Base-by-base conservation (phyloP, 371 early-diverging fungal species). In the Thermomucor indicae-seudaticae region DNA sequence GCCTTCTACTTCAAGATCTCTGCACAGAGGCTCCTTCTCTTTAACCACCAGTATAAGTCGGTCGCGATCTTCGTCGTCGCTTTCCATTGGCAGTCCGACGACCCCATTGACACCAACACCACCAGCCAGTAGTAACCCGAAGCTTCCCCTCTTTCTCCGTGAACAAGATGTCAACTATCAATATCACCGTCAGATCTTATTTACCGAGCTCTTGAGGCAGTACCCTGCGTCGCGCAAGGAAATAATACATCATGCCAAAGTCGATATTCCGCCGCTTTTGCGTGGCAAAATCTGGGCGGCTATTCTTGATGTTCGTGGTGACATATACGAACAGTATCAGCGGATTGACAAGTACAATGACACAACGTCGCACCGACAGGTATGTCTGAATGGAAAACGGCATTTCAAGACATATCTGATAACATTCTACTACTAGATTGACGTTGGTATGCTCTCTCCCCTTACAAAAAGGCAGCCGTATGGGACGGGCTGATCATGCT, bases 251-350 rank as follows among this genome's bases (percentile, higher is more conserved):
- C 91, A 90, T 55, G 83, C 89, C 11, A 79, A 81, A 48, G 69
- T 78, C 1, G 92, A 88, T 58, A 84, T 90, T 20, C 90, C 92
- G 6, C 86, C 89, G 0, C 39, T 85, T 12, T 43, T 90, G 38
- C 75, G 92, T 2, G 89, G 86, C 4, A 73, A 71, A 54, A 65
- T 92, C 11, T 93, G 93, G 93, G 86, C 89, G 4, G 84, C 87
- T 6, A 67, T 93, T 11, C 59, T 92, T 3, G 85, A 81, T 0
- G 79, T 92, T 2, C 53, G 55, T 6, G 86, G 86, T 1, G 80
- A 87, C 41, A 58, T 81, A 20, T 65, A 82, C n/a, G 51, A 68
- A 27, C 57, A 62, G 7, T 92, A 87, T 57, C 64, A 76, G 16
- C 49, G 59, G 4, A 70, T 80, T 35, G 83, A 87, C 58, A 85